A percentile compares a stretch with the other conserved stretches of the same genome.
Conservation (phyloP, 2,329 filamentous ascomycete species). For the Teratosphaeria epicoccoides region DNA sequence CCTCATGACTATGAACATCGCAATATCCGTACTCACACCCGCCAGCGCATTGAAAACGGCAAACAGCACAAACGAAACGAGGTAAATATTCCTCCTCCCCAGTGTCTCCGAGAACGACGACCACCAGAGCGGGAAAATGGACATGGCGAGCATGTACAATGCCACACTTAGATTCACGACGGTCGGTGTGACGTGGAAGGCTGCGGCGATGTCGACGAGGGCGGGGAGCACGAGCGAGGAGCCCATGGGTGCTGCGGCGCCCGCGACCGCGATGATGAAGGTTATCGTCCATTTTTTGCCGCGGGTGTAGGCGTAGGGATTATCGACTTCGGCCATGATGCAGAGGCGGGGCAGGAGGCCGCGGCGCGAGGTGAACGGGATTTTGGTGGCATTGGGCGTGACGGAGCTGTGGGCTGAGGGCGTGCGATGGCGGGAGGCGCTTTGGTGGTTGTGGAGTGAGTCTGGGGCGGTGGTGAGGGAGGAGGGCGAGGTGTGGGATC, state of each 20-base stretch:
- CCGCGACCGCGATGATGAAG: constrained; percentile 63
- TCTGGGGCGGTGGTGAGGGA: constrained; percentile 17
- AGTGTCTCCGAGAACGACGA: constrained; percentile 63
- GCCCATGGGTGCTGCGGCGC: constrained; percentile 68
- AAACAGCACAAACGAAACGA: constrained; percentile 63
- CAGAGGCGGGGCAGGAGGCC: constrained; percentile 63
- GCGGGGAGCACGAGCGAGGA: constrained; percentile 74
- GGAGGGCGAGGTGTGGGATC: constrained; percentile 10
- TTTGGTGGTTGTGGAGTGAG: constrained; percentile 19
- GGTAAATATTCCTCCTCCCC: constrained; percentile 68
- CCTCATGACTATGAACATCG: constrained; percentile 68
- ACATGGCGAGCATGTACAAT: constrained; percentile 69
- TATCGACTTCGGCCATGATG: constrained; percentile 67
- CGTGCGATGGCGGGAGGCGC: constrained; percentile 17
- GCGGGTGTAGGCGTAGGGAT: constrained; percentile 61
- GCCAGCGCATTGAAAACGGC: constrained; percentile 59
- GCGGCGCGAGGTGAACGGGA: constrained; percentile 48
- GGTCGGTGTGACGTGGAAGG: constrained; percentile 53
- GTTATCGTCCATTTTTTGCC: constrained; percentile 80
- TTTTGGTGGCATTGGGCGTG: constrained; percentile 26
- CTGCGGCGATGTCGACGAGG: constrained; percentile 51
- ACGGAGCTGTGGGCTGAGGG: constrained; percentile 16
- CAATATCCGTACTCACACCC: constrained; percentile 58
- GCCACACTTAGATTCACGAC: constrained; percentile 66
- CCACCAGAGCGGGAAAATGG: constrained; percentile 81